A percentile compares a stretch with the other conserved stretches of the same genome.
Evolutionary conservation across 73 alveolate genomes (phyloP).

Genomic region (Uronychia binucleata): DNA sequence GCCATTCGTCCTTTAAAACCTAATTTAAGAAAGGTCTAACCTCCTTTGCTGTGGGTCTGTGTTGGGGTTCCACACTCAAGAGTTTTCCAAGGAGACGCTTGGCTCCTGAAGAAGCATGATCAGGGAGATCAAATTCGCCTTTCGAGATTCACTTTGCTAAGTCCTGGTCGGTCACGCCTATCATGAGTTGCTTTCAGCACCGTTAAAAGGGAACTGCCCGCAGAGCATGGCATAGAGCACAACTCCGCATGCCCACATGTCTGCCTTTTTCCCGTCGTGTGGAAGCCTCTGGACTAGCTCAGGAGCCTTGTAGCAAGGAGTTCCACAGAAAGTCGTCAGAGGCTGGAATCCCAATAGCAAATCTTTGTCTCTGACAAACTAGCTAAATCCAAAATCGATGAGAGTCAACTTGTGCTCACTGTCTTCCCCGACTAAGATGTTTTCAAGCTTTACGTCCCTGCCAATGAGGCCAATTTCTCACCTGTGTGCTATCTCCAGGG

Average conservation of each 20-base stretch:
- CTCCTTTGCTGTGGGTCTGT: conserved; percentile 63
- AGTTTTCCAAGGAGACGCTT: conserved; percentile 21
- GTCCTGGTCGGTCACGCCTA: conserved; percentile 53
- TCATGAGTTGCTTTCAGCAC: conserved; percentile 15
- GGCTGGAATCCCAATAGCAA: no score
- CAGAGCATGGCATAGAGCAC: conserved; percentile 5
- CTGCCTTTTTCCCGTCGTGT: conserved; percentile 62
- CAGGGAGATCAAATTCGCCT: conserved; percentile 48
- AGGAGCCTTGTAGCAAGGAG: conserved; percentile 73
- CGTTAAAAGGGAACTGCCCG: neutral
- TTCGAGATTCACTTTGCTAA: conserved; percentile 48
- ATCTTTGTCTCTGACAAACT: conserved; percentile 68
- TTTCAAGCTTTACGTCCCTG: conserved; percentile 89
- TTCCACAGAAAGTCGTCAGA: conserved; percentile 69
- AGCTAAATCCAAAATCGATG: conserved; percentile 78
- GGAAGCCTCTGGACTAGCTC: conserved; percentile 61
- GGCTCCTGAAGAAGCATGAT: conserved; percentile 26
- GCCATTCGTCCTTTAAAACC: neutral
- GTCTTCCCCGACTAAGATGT: conserved; percentile 76
- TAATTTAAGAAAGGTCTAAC: neutral
- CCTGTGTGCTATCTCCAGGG: conserved; percentile 79
- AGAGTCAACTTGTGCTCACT: conserved; percentile 68
- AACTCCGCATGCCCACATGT: conserved; percentile 76
- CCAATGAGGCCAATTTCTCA: neutral
- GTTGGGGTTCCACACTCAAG: conserved; percentile 55